Base-by-base conservation (phyloP, 2,329 filamentous ascomycete species). In the Parasarocladium wereldwijsianum region DNA sequence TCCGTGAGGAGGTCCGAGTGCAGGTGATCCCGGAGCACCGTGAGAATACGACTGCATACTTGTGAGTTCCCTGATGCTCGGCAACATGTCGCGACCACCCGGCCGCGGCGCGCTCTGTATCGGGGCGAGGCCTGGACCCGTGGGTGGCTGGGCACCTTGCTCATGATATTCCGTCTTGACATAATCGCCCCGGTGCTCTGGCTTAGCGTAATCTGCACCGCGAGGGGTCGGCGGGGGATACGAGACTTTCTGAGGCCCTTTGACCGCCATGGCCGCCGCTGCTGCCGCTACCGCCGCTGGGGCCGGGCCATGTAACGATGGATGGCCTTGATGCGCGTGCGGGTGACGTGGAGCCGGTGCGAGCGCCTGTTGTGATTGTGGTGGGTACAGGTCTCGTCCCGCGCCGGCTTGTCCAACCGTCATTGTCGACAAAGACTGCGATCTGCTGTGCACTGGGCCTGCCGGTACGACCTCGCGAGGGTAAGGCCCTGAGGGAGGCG, bases 1-100 rank as follows among this genome's bases (percentile, higher is more conserved):
- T n/a, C n/a, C n/a, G n/a, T n/a, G n/a, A n/a, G n/a, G n/a, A n/a
- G n/a, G n/a, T n/a, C n/a, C n/a, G n/a, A n/a, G n/a, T n/a, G n/a
- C n/a, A n/a, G n/a, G n/a, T n/a, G n/a, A n/a, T n/a, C n/a, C n/a
- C n/a, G n/a, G n/a, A n/a, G n/a, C n/a, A n/a, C n/a, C n/a, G n/a
- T n/a, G n/a, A n/a, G n/a, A n/a, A n/a, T n/a, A n/a, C n/a, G n/a
- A n/a, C n/a, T n/a, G n/a, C n/a, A n/a, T n/a, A 0, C 70, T 76
- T 2, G 72, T 76, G 40, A 77, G 58, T 44, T 77, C 71, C 20
- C 66, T 64, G 11, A 77, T 58, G 29, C 70, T 63, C 2, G 72
- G 72, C n/a, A 77, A 52, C 36, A 66, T 54, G 1, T 55, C 61
- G 5, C 51, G 52, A n/a, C 51, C 50, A 17, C 51, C 45, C 6